Conservation (phyloP, 169 alveolate genomes). For the Toxoplasma gondii region DNA sequence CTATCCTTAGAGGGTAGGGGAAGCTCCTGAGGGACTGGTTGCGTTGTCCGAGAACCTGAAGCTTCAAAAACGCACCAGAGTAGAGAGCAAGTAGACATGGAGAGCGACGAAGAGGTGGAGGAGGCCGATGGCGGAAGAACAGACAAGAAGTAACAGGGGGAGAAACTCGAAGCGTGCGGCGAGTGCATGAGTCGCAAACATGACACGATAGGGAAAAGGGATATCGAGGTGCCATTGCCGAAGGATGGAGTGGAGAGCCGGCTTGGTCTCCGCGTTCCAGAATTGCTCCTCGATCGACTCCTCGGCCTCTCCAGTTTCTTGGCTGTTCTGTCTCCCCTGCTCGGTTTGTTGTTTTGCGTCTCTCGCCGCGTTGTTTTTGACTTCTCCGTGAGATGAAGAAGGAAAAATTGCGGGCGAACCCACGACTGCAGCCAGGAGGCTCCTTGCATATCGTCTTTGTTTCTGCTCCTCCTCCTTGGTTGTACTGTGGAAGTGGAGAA, state of each 20-base stretch:
- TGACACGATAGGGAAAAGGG: constrained; percentile 6
- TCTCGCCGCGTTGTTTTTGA: background rate
- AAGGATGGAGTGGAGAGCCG: background rate
- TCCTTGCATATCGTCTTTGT: background rate
- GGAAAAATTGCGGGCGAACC: background rate
- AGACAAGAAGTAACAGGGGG: constrained; percentile 66
- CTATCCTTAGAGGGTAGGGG: too few species aligned
- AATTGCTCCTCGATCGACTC: background rate
- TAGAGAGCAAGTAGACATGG: background rate
- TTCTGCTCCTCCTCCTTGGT: too few species aligned
- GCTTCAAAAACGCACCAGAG: background rate
- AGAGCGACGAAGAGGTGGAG: constrained; percentile 9
- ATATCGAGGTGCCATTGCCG: background rate
- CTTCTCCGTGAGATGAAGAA: background rate
- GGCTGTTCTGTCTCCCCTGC: background rate
- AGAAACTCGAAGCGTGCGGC: constrained; percentile 61
- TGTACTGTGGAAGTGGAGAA: background rate
- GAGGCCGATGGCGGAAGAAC: constrained; percentile 57
- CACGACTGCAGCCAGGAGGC: background rate
- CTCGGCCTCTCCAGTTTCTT: background rate
- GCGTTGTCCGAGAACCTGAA: background rate
- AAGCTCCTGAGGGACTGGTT: too few species aligned
- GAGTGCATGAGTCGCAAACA: constrained; percentile 28
- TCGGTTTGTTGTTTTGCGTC: background rate
- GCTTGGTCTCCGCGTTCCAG: background rate